Evolutionary conservation across 2,329 filamentous ascomycete genomes (phyloP).

Genomic region (Xylariaceae sp.): DNA sequence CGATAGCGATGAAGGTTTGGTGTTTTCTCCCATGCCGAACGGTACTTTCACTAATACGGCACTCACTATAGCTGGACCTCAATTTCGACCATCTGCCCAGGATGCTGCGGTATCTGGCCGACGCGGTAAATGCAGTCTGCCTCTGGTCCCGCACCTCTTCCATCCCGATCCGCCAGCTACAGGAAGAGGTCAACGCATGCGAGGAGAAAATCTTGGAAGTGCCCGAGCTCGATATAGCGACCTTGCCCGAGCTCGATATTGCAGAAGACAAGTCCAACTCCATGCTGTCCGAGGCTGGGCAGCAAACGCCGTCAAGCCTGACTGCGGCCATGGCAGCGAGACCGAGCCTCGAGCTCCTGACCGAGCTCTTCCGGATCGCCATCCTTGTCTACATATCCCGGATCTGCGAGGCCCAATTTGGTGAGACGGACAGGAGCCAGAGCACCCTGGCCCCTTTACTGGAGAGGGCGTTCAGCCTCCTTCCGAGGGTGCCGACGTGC

Average conservation of each 20-base stretch:
- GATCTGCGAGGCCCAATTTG: slow-evolving; percentile 6
- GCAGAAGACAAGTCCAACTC: too few species aligned
- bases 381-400: slow-evolving; percentile 11
- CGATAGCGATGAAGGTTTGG: slow-evolving; percentile 7
- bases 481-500: slow-evolving; percentile 16
- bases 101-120: slow-evolving; percentile 8
- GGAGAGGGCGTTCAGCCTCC: slow-evolving; percentile 7
- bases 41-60: background rate
- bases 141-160: background rate
- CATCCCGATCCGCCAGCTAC: background rate
- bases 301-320: too few species aligned
- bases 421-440: slow-evolving; percentile 4
- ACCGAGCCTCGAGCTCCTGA: background rate
- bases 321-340: background rate
- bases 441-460: slow-evolving; percentile 4
- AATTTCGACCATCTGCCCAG: slow-evolving; percentile 4
- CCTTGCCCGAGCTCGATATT: too few species aligned
- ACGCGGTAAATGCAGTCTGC: slow-evolving; percentile 6
- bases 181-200: slow-evolving; percentile 3
- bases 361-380: slow-evolving; percentile 10
- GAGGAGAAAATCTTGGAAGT: slow-evolving; percentile 1
- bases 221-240: slow-evolving; percentile 1
- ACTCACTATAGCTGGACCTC: slow-evolving; percentile 10
- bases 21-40: too few species aligned
- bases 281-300: too few species aligned